Percentiles rank a stretch among this genome's conserved stretches.
Evolutionary conservation across 2,329 filamentous ascomycete species (phyloP).

Genomic region (Bipolaris gigantea): DNA sequence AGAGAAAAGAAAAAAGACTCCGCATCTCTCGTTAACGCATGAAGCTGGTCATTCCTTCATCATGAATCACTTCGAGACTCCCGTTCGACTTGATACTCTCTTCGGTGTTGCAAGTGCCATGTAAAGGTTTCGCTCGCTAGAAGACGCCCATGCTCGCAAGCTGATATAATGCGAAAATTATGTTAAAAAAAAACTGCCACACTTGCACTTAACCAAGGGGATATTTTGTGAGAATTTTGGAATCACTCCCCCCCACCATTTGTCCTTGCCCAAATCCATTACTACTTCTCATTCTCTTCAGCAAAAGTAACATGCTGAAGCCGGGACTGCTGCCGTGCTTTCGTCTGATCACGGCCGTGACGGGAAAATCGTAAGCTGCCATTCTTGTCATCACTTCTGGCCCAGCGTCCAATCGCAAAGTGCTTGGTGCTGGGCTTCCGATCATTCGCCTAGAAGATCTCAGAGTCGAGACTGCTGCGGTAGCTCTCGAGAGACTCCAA

Average conservation of each 20-base stretch:
- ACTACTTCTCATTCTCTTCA: slow-evolving; percentile 4
- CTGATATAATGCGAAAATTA: slow-evolving; percentile 12
- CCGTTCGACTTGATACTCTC: background rate
- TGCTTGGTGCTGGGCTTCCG: slow-evolving; percentile 1
- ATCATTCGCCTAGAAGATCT: slow-evolving; percentile 36
- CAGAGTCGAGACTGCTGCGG: slow-evolving; percentile 40
- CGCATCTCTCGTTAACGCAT: slow-evolving; percentile 13
- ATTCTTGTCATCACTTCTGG: slow-evolving; percentile 1
- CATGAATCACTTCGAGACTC: slow-evolving; percentile 11
- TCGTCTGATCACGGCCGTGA: background rate
- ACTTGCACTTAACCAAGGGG: slow-evolving; percentile 6
- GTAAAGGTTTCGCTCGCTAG: background rate
- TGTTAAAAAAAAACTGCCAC: slow-evolving; percentile 5
- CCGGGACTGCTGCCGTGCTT: background rate
- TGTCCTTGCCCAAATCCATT: background rate
- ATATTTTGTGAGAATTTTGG: slow-evolving; percentile 1
- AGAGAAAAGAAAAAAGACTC: too few species aligned
- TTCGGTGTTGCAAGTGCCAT: background rate
- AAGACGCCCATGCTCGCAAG: slow-evolving; percentile 11
- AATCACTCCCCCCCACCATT: background rate
- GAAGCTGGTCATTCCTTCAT: slow-evolving; percentile 8
- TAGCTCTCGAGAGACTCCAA: slow-evolving; percentile 39
- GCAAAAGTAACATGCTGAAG: slow-evolving; percentile 9
- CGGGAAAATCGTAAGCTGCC: slow-evolving; percentile 1
- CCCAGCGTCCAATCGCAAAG: background rate